These are phyloP conservation scores for Calocera cornea DNA, from an alignment of 768 basidiomycete genomes.

Conservation along the genomic window DNA sequence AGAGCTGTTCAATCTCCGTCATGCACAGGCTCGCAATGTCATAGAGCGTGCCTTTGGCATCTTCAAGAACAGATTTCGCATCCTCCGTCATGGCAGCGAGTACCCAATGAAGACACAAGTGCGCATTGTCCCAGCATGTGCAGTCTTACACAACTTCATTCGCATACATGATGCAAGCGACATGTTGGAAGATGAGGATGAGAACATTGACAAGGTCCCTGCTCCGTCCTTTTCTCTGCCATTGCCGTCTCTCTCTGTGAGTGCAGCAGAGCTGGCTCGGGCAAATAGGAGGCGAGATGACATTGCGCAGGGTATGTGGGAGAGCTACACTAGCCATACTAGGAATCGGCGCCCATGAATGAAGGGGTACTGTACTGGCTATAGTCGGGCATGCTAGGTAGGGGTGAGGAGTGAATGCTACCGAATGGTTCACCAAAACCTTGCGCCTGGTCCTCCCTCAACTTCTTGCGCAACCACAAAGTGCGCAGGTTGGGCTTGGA, in stretches of 20 bases:
- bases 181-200: background rate
- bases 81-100: conserved; percentile 11
- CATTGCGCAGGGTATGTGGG: conserved; percentile 26
- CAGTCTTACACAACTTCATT: conserved; percentile 19
- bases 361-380: conserved; percentile 1
- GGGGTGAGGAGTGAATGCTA: background rate
- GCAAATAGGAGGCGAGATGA: conserved; percentile 16
- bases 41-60: conserved; percentile 20
- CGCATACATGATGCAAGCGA: conserved; percentile 16
- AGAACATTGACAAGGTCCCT: background rate
- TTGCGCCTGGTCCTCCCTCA: background rate
- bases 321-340: conserved; percentile 11
- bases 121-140: conserved; percentile 14
- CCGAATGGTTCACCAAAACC: background rate
- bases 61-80: conserved; percentile 11
- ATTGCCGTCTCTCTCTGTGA: too few relatives aligned
- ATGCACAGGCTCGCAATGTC: conserved; percentile 18
- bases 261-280: background rate
- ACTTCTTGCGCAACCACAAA: background rate
- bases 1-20: conserved; percentile 21
- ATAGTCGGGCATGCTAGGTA: background rate
- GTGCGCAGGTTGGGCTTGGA: background rate
- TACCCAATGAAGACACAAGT: conserved; percentile 14
- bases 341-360: background rate
- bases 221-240: too few relatives aligned